A percentile compares a stretch with the other conserved stretches of the same genome.
phyloP scores from a whole-genome alignment of 768 basidiomycete species.

The Mycena alexandri region DNA sequence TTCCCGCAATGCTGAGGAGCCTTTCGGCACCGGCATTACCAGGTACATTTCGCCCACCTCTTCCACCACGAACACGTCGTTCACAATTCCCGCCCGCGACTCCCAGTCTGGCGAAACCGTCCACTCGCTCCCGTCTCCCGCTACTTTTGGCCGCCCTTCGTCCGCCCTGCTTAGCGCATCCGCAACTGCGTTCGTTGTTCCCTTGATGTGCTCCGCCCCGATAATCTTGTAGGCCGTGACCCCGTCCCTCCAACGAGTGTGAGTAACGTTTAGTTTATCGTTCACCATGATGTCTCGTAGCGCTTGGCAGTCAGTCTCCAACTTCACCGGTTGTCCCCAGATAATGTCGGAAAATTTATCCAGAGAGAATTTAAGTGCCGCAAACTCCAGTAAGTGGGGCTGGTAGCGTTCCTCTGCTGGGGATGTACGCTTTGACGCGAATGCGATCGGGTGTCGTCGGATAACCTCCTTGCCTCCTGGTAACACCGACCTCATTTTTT shows the following conservation, averaged over 20 bases:
- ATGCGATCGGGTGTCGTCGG: constrained; percentile 47
- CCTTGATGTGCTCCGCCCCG: too few relatives aligned
- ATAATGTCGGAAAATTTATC: constrained; percentile 38
- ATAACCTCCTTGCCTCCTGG: constrained; percentile 33
- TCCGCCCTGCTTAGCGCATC: too few relatives aligned
- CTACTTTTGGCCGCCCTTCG: too few relatives aligned
- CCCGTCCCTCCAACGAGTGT: constrained; percentile 46
- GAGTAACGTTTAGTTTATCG: constrained; percentile 39
- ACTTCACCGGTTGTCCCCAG: constrained; percentile 43
- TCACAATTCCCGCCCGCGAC: too few relatives aligned
- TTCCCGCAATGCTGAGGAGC: too few relatives aligned
- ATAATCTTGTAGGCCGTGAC: constrained; percentile 41
- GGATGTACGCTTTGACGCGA: constrained; percentile 52
- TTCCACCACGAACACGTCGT: too few relatives aligned
- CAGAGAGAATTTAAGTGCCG: constrained; percentile 35
- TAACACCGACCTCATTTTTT: constrained; percentile 29
- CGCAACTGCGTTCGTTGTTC: too few relatives aligned
- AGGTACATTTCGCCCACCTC: too few relatives aligned
- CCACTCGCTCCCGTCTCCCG: too few relatives aligned
- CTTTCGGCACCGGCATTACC: too few relatives aligned
- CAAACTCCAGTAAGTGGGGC: constrained; percentile 51
- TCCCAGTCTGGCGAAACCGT: too few relatives aligned
- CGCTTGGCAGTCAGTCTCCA: constrained; percentile 35
- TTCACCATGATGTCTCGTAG: constrained; percentile 42
- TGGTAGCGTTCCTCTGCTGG: constrained; percentile 45